phyloP scores from a whole-genome alignment of 2,329 filamentous ascomycete species.

The Trichoderma asperellum region DNA sequence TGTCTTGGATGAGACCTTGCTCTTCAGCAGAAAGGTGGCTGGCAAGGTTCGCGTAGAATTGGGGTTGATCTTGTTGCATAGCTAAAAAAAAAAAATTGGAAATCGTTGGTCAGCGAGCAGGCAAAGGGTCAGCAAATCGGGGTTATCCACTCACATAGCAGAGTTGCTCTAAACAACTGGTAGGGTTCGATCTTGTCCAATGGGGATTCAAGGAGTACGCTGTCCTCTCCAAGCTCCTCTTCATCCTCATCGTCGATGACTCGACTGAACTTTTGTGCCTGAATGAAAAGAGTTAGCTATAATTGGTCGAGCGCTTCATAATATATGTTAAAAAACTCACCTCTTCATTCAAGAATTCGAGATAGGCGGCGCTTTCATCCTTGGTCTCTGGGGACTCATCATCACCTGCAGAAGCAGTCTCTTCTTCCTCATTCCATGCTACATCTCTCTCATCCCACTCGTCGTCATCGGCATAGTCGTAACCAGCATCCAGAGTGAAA shows the following conservation, averaged over 20 bases:
- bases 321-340: slow-evolving; percentile 46
- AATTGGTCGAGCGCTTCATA: neutral
- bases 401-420: slow-evolving; percentile 62
- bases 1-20: slow-evolving; percentile 76
- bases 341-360: slow-evolving; percentile 95
- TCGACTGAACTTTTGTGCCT: slow-evolving; percentile 83
- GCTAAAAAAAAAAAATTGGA: slow-evolving; percentile 52
- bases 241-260: slow-evolving; percentile 72
- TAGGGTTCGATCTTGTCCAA: slow-evolving; percentile 96
- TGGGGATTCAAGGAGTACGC: slow-evolving; percentile 88
- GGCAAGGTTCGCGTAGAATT: slow-evolving; percentile 81
- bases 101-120: slow-evolving; percentile 34
- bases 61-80: slow-evolving; percentile 87
- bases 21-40: slow-evolving; percentile 79
- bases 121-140: neutral
- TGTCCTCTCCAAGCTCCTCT: slow-evolving; percentile 90
- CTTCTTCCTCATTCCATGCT: slow-evolving; percentile 77
- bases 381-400: slow-evolving; percentile 70
- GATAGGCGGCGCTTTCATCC: slow-evolving; percentile 90
- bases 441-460: slow-evolving; percentile 82
- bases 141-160: slow-evolving; percentile 70
- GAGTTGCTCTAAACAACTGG: slow-evolving; percentile 78
- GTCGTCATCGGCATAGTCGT: slow-evolving; percentile 72
- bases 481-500: slow-evolving; percentile 69
- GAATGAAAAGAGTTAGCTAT: slow-evolving; percentile 2